Conservation (phyloP, 2,329 filamentous ascomycete species). For the Cordyceps cicadae region DNA sequence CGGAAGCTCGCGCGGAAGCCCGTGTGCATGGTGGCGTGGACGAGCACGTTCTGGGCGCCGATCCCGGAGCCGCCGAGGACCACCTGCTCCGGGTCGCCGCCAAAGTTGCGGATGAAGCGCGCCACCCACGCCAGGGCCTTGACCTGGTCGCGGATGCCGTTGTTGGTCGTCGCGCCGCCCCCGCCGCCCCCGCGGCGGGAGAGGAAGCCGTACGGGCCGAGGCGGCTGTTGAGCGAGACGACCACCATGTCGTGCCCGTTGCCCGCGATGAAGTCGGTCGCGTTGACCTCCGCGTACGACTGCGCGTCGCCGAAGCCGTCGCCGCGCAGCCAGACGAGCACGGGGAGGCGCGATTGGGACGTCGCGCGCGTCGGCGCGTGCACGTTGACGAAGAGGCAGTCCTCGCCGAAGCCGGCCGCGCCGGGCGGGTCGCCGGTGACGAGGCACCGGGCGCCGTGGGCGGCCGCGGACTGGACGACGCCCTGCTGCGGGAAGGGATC, state of each 20-base stretch:
- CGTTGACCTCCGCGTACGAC: conserved; percentile 47
- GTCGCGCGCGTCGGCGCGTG: conserved; percentile 50
- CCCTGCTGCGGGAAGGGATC: conserved; percentile 44
- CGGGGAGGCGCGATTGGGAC: conserved; percentile 46
- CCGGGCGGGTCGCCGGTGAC: conserved; percentile 20
- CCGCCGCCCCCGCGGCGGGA: too few species aligned
- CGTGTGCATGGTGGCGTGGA: conserved; percentile 52
- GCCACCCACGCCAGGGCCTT: conserved; percentile 64
- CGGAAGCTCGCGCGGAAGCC: conserved; percentile 43
- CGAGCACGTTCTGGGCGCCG: conserved; percentile 55
- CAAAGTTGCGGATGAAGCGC: conserved; percentile 43
- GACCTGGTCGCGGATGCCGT: conserved; percentile 62
- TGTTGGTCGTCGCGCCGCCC: conserved; percentile 53
- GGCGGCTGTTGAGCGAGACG: conserved; percentile 68
- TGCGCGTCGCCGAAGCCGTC: conserved; percentile 48
- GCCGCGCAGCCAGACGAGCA: conserved; percentile 52
- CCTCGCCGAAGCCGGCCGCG: conserved; percentile 38
- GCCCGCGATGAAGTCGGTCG: conserved; percentile 46
- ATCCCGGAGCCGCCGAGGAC: conserved; percentile 56
- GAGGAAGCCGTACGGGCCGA: conserved; percentile 66
- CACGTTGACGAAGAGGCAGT: conserved; percentile 62
- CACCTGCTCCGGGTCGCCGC: conserved; percentile 45
- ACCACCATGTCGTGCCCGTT: conserved; percentile 56
- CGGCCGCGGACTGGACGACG: conserved; percentile 44
- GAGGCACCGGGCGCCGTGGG: conserved; percentile 25